Percentiles rank a stretch among this genome's conserved stretches.
Evolutionary conservation across 495 filamentous ascomycete species (phyloP).

Genomic region (Hypoxylon subgilvum): DNA sequence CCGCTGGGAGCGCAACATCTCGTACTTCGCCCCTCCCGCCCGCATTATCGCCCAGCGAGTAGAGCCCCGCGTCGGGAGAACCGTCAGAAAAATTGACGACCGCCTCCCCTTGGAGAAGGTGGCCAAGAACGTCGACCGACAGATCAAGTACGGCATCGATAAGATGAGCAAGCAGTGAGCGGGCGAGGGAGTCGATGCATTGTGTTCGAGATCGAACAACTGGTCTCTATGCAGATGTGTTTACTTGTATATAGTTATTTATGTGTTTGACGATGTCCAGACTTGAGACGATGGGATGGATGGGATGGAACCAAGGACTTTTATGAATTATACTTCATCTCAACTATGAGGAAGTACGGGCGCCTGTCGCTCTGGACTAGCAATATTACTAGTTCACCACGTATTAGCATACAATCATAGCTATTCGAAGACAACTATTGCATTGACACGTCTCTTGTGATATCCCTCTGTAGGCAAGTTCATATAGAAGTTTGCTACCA

Average conservation of each 20-base stretch:
- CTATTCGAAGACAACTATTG: neutral
- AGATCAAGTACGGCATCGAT: conserved; percentile 50
- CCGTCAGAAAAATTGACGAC: conserved; percentile 49
- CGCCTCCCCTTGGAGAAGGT: conserved; percentile 53
- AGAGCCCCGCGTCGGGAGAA: conserved; percentile 48
- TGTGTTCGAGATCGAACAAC: no score
- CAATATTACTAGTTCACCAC: conserved; percentile 6
- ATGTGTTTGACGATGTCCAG: neutral
- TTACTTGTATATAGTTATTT: neutral
- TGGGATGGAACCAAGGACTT: neutral
- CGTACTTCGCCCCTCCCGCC: conserved; percentile 50
- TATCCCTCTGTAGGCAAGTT: no score
- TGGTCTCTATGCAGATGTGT: no score
- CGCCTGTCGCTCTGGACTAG: conserved; percentile 19
- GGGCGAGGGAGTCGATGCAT: no score
- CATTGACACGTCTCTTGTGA: neutral
- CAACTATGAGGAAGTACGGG: conserved; percentile 7
- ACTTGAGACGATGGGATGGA: neutral
- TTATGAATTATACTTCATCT: conserved; percentile 14
- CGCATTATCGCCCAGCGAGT: conserved; percentile 51
- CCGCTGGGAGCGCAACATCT: conserved; percentile 57
- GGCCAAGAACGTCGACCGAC: conserved; percentile 47
- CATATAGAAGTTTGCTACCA: no score
- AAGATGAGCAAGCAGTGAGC: conserved; percentile 31
- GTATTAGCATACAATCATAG: conserved; percentile 12